Conservation (phyloP, 2,329 filamentous ascomycete genomes). For the Aschersonia sp. region DNA sequence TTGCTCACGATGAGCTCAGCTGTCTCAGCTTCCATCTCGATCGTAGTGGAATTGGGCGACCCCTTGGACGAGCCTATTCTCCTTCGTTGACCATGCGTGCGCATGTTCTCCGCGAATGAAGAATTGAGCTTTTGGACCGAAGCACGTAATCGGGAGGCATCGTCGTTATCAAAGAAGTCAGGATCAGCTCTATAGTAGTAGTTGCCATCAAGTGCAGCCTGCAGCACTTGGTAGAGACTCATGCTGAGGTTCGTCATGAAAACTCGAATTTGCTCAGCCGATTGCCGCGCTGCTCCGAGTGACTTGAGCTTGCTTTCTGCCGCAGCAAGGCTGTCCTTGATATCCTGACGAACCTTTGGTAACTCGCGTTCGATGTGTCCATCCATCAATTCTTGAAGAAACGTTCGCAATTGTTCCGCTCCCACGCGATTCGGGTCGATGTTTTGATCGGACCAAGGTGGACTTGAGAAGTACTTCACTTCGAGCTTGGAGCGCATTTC, state of each 20-base stretch:
- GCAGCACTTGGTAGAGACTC: constrained; percentile 10
- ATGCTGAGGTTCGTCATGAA: constrained; percentile 10
- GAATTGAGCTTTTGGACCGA: constrained; percentile 11
- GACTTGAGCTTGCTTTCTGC: constrained; percentile 3
- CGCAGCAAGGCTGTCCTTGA: constrained; percentile 5
- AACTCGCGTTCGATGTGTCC: constrained; percentile 15
- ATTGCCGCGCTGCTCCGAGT: constrained; percentile 8
- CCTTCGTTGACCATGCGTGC: constrained; percentile 1
- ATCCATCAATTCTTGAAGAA: constrained; percentile 12
- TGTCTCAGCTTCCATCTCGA: neutral
- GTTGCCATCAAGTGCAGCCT: constrained; percentile 10
- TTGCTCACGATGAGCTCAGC: constrained; percentile 2
- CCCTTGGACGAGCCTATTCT: neutral
- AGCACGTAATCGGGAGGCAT: constrained; percentile 11
- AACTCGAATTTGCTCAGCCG: constrained; percentile 6
- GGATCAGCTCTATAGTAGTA: constrained; percentile 7
- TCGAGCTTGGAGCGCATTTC: constrained; percentile 19
- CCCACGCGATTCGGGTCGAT: constrained; percentile 9
- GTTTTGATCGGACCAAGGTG: constrained; percentile 15
- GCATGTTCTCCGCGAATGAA: constrained; percentile 8
- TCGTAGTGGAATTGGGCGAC: neutral
- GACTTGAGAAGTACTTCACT: constrained; percentile 24
- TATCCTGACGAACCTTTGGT: constrained; percentile 11
- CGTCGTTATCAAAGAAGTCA: constrained; percentile 6
- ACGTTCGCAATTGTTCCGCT: constrained; percentile 6